These are phyloP conservation scores for Penicillium sclerotiorum DNA, from an alignment of 2,329 filamentous ascomycete species.

Conservation along the genomic window DNA sequence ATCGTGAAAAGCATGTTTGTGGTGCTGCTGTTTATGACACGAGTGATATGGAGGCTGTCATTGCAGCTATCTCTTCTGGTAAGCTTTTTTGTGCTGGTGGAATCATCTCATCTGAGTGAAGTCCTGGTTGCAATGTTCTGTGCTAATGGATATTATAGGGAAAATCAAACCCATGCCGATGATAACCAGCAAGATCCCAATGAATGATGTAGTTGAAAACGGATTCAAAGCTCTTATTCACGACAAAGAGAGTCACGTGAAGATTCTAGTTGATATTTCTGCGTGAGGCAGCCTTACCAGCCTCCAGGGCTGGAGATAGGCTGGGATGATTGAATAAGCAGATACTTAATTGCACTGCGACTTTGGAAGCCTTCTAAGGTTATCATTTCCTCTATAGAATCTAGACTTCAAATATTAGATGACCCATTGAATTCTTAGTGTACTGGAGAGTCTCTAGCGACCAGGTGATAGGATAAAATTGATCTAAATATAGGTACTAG, in stretches of 20 bases:
- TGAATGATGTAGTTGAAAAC: conserved; percentile 60
- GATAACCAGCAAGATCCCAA: conserved; percentile 62
- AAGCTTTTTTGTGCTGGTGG: conserved; percentile 11
- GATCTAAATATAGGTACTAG: too few relatives aligned
- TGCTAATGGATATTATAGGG: conserved; percentile 35
- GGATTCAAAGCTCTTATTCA: conserved; percentile 60
- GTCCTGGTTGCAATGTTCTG: background rate
- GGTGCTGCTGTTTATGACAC: conserved; percentile 53
- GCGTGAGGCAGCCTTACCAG: too few relatives aligned
- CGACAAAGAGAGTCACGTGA: conserved; percentile 52
- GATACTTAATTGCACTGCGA: too few relatives aligned
- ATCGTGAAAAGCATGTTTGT: conserved; percentile 56
- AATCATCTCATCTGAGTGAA: too few relatives aligned
- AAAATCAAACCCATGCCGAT: conserved; percentile 58
- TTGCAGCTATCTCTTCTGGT: conserved; percentile 49
- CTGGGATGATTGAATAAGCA: background rate
- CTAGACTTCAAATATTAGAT: too few relatives aligned
- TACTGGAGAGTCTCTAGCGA: too few relatives aligned
- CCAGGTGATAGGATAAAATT: too few relatives aligned
- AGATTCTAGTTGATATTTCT: background rate
- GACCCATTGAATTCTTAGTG: too few relatives aligned
- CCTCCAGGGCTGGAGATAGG: too few relatives aligned
- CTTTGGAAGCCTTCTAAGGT: too few relatives aligned
- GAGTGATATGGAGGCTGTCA: conserved; percentile 62
- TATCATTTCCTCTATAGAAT: too few relatives aligned